Conservation (phyloP, 2,329 filamentous ascomycete species). For the Cordyceps fumosorosea region DNA sequence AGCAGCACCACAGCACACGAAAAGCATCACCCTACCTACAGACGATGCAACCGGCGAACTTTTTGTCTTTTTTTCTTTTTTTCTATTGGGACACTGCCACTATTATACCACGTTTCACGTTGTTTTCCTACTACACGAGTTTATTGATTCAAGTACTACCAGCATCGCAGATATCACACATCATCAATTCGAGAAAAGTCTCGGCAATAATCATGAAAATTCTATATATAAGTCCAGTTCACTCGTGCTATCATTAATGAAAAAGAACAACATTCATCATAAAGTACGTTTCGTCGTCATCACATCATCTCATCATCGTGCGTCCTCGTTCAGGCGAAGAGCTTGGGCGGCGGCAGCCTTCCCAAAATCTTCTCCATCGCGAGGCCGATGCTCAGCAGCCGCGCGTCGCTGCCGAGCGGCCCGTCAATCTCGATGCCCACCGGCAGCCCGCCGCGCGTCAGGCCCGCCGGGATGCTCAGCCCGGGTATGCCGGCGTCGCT, state of each 20-base stretch:
- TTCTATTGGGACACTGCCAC: not conserved
- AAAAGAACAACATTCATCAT: not conserved
- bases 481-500: conserved; percentile 17
- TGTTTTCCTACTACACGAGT: not conserved
- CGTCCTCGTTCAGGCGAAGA: not conserved
- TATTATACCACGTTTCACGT: not conserved
- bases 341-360: conserved; percentile 8
- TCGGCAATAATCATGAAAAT: not conserved
- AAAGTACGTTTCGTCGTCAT: not conserved
- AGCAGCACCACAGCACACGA: not conserved
- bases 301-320: not conserved
- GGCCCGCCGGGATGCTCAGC: conserved; percentile 14
- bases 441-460: conserved; percentile 11
- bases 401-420: conserved; percentile 14
- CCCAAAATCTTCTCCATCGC: conserved; percentile 15
- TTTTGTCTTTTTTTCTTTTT: not conserved
- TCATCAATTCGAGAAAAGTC: not conserved
- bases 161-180: not conserved
- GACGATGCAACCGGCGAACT: not conserved
- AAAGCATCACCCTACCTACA: not conserved
- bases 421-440: conserved; percentile 17
- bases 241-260: not conserved
- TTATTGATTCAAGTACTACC: not conserved
- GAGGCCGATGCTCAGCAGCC: conserved; percentile 14
- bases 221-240: not conserved